Base-by-base conservation (phyloP, 352 stramenopile species). In the Globisporangium camurandrum region DNA sequence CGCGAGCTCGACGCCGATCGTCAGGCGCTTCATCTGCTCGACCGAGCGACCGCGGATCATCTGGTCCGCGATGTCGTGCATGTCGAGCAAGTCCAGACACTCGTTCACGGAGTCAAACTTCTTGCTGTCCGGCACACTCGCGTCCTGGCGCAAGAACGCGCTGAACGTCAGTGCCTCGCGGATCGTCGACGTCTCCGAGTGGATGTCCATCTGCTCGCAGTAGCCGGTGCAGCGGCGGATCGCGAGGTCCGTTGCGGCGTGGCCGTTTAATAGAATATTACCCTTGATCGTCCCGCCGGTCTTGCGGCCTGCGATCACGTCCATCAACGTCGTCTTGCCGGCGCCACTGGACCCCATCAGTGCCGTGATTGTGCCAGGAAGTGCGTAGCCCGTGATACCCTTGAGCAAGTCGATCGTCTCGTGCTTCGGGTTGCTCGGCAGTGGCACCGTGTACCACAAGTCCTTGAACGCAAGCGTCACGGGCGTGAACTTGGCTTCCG, bases 261-360 rank as follows among this genome's bases (percentile, higher is more conserved):
- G 72, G 20, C 88, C 91, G 61, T 97, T 97, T 12, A 97, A 46
- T 5, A 71, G 56, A 48, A 97, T 79, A 4, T 93, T 56, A 10
- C 89, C 88, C 37, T 53, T 67, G 31, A 95, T 81, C 23, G 42
- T 64, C 22, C 87, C 90, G 20, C 70, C 74, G 17, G 67, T 86
- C 66, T 98, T 98, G 41, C 92, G 70, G 20, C 93, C 67, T n/a
- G 91, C 84, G 41, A 98, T 85, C 0, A 97, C 89, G 64, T 98
- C 90, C 58, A 97, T 78, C 3, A 98, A 68, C 4, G 93, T 98
- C 1, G 74, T 88, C 46, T 83, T 95, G 14, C 84, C 84, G 4
- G 84, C 84, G 22, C 81, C 85, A 28, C 61, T 84, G 20, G 68
- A 87, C 8, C 86, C 87, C 81, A 96, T 95, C 2, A 98, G 66